These are phyloP conservation scores for Exophiala sp. DNA, from an alignment of 2,329 filamentous ascomycete species.

Conservation along the genomic window DNA sequence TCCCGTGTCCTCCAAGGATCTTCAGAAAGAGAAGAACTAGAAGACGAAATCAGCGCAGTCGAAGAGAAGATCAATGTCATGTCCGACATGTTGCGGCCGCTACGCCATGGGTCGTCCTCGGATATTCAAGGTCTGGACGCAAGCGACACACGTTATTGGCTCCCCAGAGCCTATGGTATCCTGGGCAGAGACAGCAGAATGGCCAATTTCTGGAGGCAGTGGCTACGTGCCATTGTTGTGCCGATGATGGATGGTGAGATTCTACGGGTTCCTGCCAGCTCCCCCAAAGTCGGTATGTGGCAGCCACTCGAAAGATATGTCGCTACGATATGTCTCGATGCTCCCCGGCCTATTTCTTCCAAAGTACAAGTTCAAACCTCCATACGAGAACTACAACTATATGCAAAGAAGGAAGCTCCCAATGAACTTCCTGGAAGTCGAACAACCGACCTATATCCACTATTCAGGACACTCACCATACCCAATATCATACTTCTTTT, in stretches of 20 bases:
- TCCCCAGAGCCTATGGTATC: constrained; percentile 87
- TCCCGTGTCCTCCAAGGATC: constrained; percentile 78
- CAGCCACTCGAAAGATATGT: constrained; percentile 95
- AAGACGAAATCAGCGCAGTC: constrained; percentile 91
- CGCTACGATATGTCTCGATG: constrained; percentile 93
- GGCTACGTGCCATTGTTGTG: constrained; percentile 88
- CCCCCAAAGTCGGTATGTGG: constrained; percentile 88
- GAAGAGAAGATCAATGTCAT: constrained; percentile 97
- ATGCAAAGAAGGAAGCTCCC: constrained; percentile 83
- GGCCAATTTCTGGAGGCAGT: constrained; percentile 97
- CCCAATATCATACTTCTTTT: constrained; percentile 90
- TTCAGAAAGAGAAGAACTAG: constrained; percentile 73
- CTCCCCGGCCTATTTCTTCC: constrained; percentile 84
- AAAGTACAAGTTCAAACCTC: constrained; percentile 94
- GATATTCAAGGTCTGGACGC: constrained; percentile 97
- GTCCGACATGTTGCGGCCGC: constrained; percentile 89
- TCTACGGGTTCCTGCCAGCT: constrained; percentile 78
- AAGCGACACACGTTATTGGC: constrained; percentile 94
- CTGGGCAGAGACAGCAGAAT: constrained; percentile 78
- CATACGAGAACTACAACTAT: constrained; percentile 83
- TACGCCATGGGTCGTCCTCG: constrained; percentile 88
- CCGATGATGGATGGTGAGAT: constrained; percentile 90
- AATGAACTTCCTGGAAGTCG: constrained; percentile 93
- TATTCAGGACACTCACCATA: constrained; percentile 85
- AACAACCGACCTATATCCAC: constrained; percentile 85